Conservation (phyloP, 257 asterid species). For the Nicotiana undulata region DNA sequence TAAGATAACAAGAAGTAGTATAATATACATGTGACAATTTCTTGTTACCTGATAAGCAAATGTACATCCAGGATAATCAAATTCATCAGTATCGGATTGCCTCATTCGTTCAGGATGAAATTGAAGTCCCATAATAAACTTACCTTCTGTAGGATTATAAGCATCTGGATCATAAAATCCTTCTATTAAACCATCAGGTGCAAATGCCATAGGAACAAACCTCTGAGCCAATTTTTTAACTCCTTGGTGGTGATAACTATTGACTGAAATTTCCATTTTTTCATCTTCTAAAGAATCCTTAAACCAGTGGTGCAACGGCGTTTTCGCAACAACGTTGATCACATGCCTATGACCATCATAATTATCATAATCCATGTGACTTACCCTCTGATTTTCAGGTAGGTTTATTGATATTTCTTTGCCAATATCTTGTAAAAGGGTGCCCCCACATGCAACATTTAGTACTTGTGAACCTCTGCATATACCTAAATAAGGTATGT, state of each 20-base stretch:
- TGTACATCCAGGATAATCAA: conserved; percentile 72
- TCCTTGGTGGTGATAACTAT: conserved; percentile 91
- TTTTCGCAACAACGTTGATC: conserved; percentile 39
- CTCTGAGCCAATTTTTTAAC: conserved; percentile 72
- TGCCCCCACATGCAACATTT: conserved; percentile 85
- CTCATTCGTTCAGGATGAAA: conserved; percentile 92
- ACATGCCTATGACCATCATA: conserved; percentile 72
- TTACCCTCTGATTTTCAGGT: conserved; percentile 19
- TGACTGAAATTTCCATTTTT: conserved; percentile 48
- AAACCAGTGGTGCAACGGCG: conserved; percentile 74
- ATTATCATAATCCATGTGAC: conserved; percentile 65
- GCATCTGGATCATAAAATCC: conserved; percentile 79
- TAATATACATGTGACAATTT: not conserved
- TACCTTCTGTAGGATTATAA: conserved; percentile 69
- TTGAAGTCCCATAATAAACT: conserved; percentile 86
- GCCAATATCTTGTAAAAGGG: conserved; percentile 67
- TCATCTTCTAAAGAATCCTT: conserved; percentile 38
- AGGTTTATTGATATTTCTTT: conserved; percentile 33
- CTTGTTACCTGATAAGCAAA: conserved; percentile 27
- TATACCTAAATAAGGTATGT: conserved; percentile 77
- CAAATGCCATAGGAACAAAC: conserved; percentile 78
- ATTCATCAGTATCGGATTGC: conserved; percentile 43
- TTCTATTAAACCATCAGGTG: conserved; percentile 75
- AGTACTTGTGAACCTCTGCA: conserved; percentile 87
- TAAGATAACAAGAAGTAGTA: not conserved